Conservation (phyloP, 169 alveolate genomes). For the Plasmodium billcollinsi region DNA sequence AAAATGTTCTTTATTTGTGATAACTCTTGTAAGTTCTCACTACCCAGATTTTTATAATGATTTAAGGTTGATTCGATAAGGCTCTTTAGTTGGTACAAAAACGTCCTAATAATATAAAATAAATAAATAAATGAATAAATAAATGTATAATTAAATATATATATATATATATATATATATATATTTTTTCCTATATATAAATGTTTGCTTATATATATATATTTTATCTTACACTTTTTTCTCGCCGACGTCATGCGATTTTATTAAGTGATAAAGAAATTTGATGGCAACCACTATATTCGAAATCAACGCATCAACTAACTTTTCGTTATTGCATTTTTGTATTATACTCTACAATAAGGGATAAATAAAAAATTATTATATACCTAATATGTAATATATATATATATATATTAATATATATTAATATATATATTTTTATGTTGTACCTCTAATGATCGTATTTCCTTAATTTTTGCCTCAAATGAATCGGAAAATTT, state of each 20-base stretch:
- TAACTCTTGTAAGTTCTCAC: slow-evolving; percentile 38
- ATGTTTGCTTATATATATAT: slow-evolving; percentile 6
- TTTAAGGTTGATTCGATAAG: slow-evolving; percentile 48
- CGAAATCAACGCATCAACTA: slow-evolving; percentile 25
- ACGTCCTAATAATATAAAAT: slow-evolving; percentile 23
- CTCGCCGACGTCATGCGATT: slow-evolving; percentile 26
- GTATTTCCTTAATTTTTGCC: slow-evolving; percentile 67
- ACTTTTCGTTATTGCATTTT: slow-evolving; percentile 29
- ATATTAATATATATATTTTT: not conserved
- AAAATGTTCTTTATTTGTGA: slow-evolving; percentile 48
- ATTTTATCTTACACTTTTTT: slow-evolving; percentile 21
- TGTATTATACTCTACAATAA: slow-evolving; percentile 59
- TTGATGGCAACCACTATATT: slow-evolving; percentile 43
- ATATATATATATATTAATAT: not conserved
- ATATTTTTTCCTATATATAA: too few species aligned
- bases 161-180: slow-evolving; percentile 7
- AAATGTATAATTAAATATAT: not conserved
- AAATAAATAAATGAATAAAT: slow-evolving; percentile 2
- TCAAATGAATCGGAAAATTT: slow-evolving; percentile 38
- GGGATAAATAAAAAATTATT: slow-evolving; percentile 4
- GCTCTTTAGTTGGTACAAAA: slow-evolving; percentile 42
- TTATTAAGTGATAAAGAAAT: slow-evolving; percentile 41
- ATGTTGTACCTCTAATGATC: slow-evolving; percentile 48
- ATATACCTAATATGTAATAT: not conserved
- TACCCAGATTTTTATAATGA: slow-evolving; percentile 21